Percentiles rank a stretch among this genome's conserved stretches.
Evolutionary conservation across 177 flowering plant genomes (phyloP).

Genomic region (Vitis hybrid): DNA sequence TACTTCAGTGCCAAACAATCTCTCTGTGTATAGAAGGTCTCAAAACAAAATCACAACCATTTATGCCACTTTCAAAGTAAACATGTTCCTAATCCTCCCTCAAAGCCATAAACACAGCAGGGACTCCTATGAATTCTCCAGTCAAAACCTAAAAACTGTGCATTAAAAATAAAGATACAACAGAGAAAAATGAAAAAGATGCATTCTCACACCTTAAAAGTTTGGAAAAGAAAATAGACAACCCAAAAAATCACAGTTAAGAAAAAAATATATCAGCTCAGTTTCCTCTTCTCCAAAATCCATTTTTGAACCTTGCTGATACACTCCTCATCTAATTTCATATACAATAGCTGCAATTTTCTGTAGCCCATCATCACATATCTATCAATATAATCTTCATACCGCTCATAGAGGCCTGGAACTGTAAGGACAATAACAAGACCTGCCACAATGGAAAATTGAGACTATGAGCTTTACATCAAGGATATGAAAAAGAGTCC

Average conservation of each 20-base stretch:
- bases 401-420: conserved; percentile 75
- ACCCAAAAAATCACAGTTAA: neutral
- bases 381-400: conserved; percentile 61
- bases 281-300: conserved; percentile 54
- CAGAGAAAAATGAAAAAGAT: neutral
- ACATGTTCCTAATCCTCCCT: neutral
- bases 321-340: conserved; percentile 35
- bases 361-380: conserved; percentile 28
- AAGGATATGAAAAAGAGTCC: too few species aligned
- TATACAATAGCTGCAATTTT: conserved; percentile 38
- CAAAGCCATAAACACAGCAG: neutral
- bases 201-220: conserved; percentile 3
- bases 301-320: conserved; percentile 35
- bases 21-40: neutral
- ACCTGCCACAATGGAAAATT: conserved; percentile 44
- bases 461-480: too few species aligned
- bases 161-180: neutral
- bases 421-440: conserved; percentile 62
- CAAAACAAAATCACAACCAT: neutral
- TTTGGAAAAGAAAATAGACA: neutral
- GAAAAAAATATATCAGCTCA: conserved; percentile 34
- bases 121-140: neutral
- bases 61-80: neutral
- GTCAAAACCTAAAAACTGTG: neutral
- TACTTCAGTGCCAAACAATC: neutral